These are phyloP conservation scores for Aspergillus sp. DNA, from an alignment of 2,329 filamentous ascomycete genomes.

Conservation along the genomic window DNA sequence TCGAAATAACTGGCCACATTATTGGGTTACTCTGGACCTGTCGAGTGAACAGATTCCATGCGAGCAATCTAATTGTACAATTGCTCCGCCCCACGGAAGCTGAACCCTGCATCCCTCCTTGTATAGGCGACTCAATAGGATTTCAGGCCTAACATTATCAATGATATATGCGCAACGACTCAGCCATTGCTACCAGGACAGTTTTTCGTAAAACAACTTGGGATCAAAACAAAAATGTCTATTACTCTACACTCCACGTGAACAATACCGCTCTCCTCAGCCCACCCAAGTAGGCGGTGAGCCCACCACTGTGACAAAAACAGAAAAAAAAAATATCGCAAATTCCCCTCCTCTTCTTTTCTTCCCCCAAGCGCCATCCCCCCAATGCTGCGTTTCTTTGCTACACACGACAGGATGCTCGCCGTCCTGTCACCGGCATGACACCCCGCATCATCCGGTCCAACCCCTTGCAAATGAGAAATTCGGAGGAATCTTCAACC, in stretches of 20 bases:
- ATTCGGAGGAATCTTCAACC: constrained; percentile 95
- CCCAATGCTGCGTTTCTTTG: constrained; percentile 96
- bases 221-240: background rate
- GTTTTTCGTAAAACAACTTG: background rate
- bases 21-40: too few species aligned
- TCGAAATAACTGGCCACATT: too few species aligned
- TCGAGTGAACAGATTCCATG: too few species aligned
- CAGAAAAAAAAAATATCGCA: constrained; percentile 14
- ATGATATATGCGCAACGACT: too few species aligned
- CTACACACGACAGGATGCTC: constrained; percentile 67
- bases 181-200: background rate
- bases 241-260: background rate
- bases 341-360: constrained; percentile 30
- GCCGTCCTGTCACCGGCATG: constrained; percentile 24
- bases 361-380: constrained; percentile 71
- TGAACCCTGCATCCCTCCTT: too few species aligned
- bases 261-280: background rate
- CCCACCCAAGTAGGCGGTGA: constrained; percentile 18
- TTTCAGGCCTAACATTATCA: too few species aligned
- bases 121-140: too few species aligned
- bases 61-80: too few species aligned
- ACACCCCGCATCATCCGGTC: constrained; percentile 12
- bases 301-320: constrained; percentile 4
- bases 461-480: constrained; percentile 77
- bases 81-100: too few species aligned